Base-by-base conservation (phyloP, 1,139 yeast genomes). In the Eremothecium coryli region DNA sequence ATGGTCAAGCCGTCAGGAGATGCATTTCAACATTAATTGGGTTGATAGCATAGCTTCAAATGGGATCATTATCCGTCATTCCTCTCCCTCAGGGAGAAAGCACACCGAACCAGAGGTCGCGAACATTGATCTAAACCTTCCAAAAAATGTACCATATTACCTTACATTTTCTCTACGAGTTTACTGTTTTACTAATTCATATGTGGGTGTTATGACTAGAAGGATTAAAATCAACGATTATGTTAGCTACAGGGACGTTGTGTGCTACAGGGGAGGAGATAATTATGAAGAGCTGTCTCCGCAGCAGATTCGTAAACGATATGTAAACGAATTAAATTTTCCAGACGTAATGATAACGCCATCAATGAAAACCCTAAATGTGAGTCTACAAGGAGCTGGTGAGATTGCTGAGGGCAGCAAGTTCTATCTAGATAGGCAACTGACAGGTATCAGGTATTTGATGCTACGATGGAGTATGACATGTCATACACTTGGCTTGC, bases 401-500 rank as follows among this genome's bases (percentile, higher is more conserved):
- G 5, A 7, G 22, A 10, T 27, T n/a, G 30, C 22, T 5, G 22
- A 27, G 11, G 22, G 22, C n/a, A 27, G 22, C 22, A 11, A 11
- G n/a, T 27, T 16, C 30, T 10, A 16, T 3, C 17, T 27, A 18
- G 17, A 18, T 27, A 27, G 15, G 30, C 30, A 27, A n/a, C 13
- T 27, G 3, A 22, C 12, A 4, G 30, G 30, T 11, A 16, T 53
- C 32, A 41, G 58, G 31, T 51, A 54, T 32, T 36, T 52, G 17
- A 51, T 55, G 58, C 31, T 52, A 17, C 43, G 49, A 13, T 44
- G 49, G 43, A 38, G 37, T 17, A 40, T 40, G 20, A 31, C 51
- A 7, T 42, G 56, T 9, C 50, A 54, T 37, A 28, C 45, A 2
- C 35, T 49, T 14, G 60, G 60, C 2, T 43, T 43, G 5, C 18